Evolutionary conservation across 1,139 yeast species (phyloP), one percentile per base, ranked within the genome.

Genomic region (Candida buenavistaensis): DNA sequence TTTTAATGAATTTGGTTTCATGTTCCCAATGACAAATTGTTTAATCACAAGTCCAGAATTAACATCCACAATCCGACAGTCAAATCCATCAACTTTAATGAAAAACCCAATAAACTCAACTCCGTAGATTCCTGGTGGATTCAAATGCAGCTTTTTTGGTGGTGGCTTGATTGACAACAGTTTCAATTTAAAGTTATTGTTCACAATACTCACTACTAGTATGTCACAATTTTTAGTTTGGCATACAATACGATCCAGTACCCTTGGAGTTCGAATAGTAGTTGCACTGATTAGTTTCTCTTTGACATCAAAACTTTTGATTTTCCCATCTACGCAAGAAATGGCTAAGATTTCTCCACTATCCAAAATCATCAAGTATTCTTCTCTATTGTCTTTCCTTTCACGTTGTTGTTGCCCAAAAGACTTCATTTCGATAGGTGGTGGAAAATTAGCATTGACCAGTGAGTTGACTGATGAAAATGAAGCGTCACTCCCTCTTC

Each of bases 61-160:
- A 15, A 82, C 79, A 61, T 87, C 96, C 32, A 87, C 72, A 37
- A 87, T 58, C 45, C 82, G 85, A 1, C 87, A 86, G 16, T 59
- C 60, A 15, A 65, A 54, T 17, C 75, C 73, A 32, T 65, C 62
- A 0, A 84, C 82, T 28, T 82, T 58, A 3, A 82, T 72, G 35
- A 82, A 62, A 82, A 83, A 78, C 21, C 90, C 89, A 27, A 82
- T 82, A 59, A 81, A 82, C 12, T 81, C 77, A 23, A 82, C 76
- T 2, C 44, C 26, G 13, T 26, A 23, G 9, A 40, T 26, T 2
- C 14, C 23, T 10, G 39, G 32, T 10, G 36, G 29, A 11, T 36
- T 36, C 20, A 36, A 34, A 7, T 16, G 14, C 12, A 16, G 23
- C 6, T 25, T 14, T 11, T 23, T 11, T 2, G 13, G 21, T 12